Conservation (phyloP, 768 basidiomycete species). For the Exsudoporus frostii region DNA sequence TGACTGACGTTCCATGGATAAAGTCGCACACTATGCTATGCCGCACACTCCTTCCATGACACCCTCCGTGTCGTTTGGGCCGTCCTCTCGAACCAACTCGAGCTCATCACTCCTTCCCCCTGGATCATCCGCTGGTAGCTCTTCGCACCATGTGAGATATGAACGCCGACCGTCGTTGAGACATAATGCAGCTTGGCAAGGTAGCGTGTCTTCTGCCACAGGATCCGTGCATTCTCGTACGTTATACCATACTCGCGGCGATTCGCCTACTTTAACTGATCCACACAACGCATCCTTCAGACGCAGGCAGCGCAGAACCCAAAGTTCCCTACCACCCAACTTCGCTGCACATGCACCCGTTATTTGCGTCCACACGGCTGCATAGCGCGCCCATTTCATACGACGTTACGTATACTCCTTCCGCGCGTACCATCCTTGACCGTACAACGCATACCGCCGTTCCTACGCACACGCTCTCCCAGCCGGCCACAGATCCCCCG, state of each 20-base stretch:
- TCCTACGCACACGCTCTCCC: slow-evolving; percentile 51
- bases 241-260: slow-evolving; percentile 14
- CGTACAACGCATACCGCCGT: slow-evolving; percentile 51
- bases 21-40: slow-evolving; percentile 33
- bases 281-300: slow-evolving; percentile 7
- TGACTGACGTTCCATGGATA: neutral
- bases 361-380: slow-evolving; percentile 53
- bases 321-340: slow-evolving; percentile 26
- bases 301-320: slow-evolving; percentile 23
- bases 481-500: slow-evolving; percentile 65
- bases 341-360: slow-evolving; percentile 58
- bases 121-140: slow-evolving; percentile 39
- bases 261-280: slow-evolving; percentile 5
- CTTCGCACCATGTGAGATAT: slow-evolving; percentile 36
- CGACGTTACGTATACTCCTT: slow-evolving; percentile 55
- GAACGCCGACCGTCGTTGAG: slow-evolving; percentile 47
- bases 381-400: slow-evolving; percentile 62
- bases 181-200: slow-evolving; percentile 47
- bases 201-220: slow-evolving; percentile 37
- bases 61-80: slow-evolving; percentile 32
- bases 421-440: slow-evolving; percentile 55
- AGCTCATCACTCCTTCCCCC: slow-evolving; percentile 47
- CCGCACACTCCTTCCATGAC: slow-evolving; percentile 29
- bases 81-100: slow-evolving; percentile 52
- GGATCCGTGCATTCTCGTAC: slow-evolving; percentile 41